Evolutionary conservation across 2,329 filamentous ascomycete species (phyloP).

Genomic region (Mycosphaerelloides madeirae): DNA sequence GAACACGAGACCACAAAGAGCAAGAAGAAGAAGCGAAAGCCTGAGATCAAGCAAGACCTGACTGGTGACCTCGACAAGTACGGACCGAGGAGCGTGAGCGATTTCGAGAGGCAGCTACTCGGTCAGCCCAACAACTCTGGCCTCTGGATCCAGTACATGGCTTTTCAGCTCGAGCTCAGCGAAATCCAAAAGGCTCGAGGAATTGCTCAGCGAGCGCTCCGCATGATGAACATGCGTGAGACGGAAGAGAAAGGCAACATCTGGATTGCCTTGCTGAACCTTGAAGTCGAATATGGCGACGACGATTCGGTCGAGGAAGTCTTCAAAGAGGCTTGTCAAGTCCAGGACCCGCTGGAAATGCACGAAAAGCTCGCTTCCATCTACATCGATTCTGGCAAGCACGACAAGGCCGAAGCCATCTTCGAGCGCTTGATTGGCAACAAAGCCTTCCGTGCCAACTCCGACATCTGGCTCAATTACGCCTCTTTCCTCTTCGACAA

Average conservation of each 20-base stretch:
- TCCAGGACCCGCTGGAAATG: slow-evolving; percentile 87
- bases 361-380: slow-evolving; percentile 87
- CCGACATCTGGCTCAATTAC: slow-evolving; percentile 88
- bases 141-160: slow-evolving; percentile 97
- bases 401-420: slow-evolving; percentile 77
- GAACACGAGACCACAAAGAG: slow-evolving; percentile 47
- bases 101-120: slow-evolving; percentile 89
- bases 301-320: slow-evolving; percentile 77
- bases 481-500: slow-evolving; percentile 85
- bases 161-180: slow-evolving; percentile 90
- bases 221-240: slow-evolving; percentile 85
- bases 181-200: slow-evolving; percentile 84
- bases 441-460: slow-evolving; percentile 68
- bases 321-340: slow-evolving; percentile 88
- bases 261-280: slow-evolving; percentile 90
- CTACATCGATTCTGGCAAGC: slow-evolving; percentile 86
- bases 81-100: slow-evolving; percentile 81
- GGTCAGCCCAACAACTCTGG: slow-evolving; percentile 89
- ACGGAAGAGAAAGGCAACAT: slow-evolving; percentile 91
- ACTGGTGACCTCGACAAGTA: slow-evolving; percentile 88
- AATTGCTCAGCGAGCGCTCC: slow-evolving; percentile 83
- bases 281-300: slow-evolving; percentile 78
- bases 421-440: slow-evolving; percentile 87
- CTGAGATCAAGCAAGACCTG: slow-evolving; percentile 75
- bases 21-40: slow-evolving; percentile 67